These are phyloP conservation scores for Themeda triandra DNA, from an alignment of 176 grass and related monocot genomes.

Conservation along the genomic window DNA sequence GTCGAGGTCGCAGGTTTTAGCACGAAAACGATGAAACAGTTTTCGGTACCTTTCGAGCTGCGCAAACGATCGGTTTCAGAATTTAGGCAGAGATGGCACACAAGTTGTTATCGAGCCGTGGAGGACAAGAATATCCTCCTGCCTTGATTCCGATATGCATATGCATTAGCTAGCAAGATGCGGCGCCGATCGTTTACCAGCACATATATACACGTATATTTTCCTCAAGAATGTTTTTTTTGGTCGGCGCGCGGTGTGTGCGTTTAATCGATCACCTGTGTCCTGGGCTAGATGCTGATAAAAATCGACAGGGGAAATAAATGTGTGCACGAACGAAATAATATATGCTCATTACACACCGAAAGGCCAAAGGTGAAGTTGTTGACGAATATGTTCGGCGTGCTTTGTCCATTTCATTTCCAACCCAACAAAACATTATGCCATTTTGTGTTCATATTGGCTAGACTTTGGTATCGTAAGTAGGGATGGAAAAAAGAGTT, in stretches of 20 bases:
- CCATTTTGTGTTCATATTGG: background rate
- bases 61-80: background rate
- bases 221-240: background rate
- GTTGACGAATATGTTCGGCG: background rate
- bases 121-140: conserved; percentile 13
- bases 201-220: background rate
- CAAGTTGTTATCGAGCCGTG: background rate
- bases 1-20: conserved; percentile 11
- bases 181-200: background rate
- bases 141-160: conserved; percentile 14
- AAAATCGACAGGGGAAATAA: background rate
- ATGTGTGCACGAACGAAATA: background rate
- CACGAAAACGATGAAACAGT: conserved; percentile 20
- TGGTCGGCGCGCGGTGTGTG: background rate
- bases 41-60: background rate
- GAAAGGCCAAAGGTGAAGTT: conserved; percentile 27
- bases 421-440: background rate
- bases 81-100: background rate
- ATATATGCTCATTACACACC: background rate
- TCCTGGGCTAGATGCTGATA: background rate
- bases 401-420: background rate
- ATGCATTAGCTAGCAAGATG: background rate
- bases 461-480: too few relatives aligned
- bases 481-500: too few relatives aligned
- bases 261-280: background rate